Evolutionary conservation across 768 basidiomycete species (phyloP).

Genomic region (Xanthoconium stramineum): DNA sequence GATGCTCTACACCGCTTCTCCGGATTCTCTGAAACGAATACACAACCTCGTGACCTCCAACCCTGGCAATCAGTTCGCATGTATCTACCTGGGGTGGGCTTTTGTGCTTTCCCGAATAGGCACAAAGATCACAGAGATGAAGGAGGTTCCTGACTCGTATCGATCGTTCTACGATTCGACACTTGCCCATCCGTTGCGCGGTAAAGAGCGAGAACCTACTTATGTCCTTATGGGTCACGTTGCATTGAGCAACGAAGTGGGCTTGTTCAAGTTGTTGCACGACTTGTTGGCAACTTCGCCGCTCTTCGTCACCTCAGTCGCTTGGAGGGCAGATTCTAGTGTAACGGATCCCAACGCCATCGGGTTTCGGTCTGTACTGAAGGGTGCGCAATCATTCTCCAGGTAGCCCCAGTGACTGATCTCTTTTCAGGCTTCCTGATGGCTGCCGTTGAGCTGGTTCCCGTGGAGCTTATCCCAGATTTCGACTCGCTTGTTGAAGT

Average conservation of each 20-base stretch:
- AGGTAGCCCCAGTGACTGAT: background rate
- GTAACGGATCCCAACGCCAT: slow-evolving; percentile 75
- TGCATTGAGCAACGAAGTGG: slow-evolving; percentile 55
- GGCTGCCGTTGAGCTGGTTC: slow-evolving; percentile 67
- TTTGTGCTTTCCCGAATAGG: slow-evolving; percentile 71
- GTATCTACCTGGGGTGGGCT: slow-evolving; percentile 80
- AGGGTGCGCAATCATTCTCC: slow-evolving; percentile 50
- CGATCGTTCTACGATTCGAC: slow-evolving; percentile 53
- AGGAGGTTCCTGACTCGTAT: slow-evolving; percentile 55
- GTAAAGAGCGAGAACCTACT: slow-evolving; percentile 57
- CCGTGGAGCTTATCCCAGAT: slow-evolving; percentile 73
- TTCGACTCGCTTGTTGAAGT: slow-evolving; percentile 69
- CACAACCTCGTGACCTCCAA: slow-evolving; percentile 65
- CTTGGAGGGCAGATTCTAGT: slow-evolving; percentile 65
- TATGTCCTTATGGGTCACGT: slow-evolving; percentile 57
- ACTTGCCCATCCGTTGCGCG: slow-evolving; percentile 38
- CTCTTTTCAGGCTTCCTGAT: slow-evolving; percentile 63
- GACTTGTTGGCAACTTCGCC: slow-evolving; percentile 66
- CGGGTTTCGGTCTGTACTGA: slow-evolving; percentile 77
- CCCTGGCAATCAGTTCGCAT: slow-evolving; percentile 59
- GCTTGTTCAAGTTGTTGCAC: slow-evolving; percentile 55
- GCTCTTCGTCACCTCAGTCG: slow-evolving; percentile 69
- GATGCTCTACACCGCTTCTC: slow-evolving; percentile 58
- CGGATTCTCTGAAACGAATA: slow-evolving; percentile 58
- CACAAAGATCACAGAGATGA: slow-evolving; percentile 41